phyloP scores from a whole-genome alignment of 2,329 filamentous ascomycete genomes.

The Fusarium sp. region DNA sequence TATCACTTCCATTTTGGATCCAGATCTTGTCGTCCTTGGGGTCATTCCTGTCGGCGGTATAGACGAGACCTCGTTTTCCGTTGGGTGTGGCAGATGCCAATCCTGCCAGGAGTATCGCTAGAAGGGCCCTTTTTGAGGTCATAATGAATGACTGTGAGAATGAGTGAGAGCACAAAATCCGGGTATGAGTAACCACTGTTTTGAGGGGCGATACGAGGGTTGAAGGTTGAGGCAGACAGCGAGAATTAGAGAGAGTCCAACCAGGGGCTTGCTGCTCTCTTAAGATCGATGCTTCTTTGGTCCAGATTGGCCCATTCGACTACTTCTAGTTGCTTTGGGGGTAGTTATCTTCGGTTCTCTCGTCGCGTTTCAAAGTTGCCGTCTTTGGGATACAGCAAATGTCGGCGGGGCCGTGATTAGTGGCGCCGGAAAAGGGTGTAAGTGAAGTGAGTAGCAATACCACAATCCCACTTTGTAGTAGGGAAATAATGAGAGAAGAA shows the following conservation, averaged over 20 bases:
- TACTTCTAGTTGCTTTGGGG: not conserved
- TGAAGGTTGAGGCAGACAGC: not conserved
- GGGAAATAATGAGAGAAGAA: too few species aligned
- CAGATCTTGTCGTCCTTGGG: slow-evolving; percentile 75
- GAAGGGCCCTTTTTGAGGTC: slow-evolving; percentile 16
- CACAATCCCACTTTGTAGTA: not conserved
- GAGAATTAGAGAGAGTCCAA: not conserved
- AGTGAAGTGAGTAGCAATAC: not conserved
- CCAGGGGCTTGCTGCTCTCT: not conserved
- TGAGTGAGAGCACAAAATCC: not conserved
- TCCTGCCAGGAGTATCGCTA: slow-evolving; percentile 36
- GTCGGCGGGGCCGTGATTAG: not conserved
- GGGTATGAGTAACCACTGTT: not conserved
- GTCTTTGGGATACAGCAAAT: not conserved
- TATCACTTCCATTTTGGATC: slow-evolving; percentile 64
- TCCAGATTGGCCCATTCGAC: not conserved
- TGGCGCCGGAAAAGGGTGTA: slow-evolving; percentile 3
- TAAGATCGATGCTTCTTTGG: not conserved
- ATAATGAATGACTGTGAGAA: slow-evolving; percentile 5
- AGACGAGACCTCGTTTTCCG: slow-evolving; percentile 79
- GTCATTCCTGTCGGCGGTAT: slow-evolving; percentile 67
- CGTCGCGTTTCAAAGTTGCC: not conserved
- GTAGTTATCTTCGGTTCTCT: not conserved
- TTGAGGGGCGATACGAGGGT: not conserved
- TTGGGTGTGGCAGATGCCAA: slow-evolving; percentile 46